These are phyloP conservation scores for Begonia fuchsioides DNA, from an alignment of 306 rosid species.

Conservation along the genomic window DNA sequence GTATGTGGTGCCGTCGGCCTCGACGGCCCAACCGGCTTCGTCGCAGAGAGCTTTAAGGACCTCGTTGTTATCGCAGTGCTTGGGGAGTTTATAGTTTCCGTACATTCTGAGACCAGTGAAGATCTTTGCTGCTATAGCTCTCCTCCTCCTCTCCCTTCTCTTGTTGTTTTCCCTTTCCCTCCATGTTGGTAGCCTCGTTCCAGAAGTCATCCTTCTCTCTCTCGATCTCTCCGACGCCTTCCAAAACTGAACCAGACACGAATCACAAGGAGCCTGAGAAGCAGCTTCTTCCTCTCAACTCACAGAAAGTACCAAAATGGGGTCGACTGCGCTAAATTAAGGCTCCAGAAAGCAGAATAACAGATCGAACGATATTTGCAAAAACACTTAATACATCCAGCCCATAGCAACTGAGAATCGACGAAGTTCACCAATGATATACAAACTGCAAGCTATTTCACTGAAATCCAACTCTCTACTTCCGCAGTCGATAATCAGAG, in stretches of 20 bases:
- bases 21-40: conserved; percentile 85
- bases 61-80: conserved; percentile 92
- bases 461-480: too few species aligned
- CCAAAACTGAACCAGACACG: conserved; percentile 2
- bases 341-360: too few species aligned
- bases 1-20: conserved; percentile 77
- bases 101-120: conserved; percentile 69
- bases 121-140: conserved; percentile 83
- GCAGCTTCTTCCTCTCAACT: too few species aligned
- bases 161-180: conserved; percentile 91
- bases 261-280: too few species aligned
- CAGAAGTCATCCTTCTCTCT: conserved; percentile 53
- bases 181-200: conserved; percentile 69
- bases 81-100: conserved; percentile 78
- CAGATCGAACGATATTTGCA: too few species aligned
- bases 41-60: conserved; percentile 85
- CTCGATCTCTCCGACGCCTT: conserved; percentile 4
- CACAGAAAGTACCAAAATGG: too few species aligned
- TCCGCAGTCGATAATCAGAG: too few species aligned
- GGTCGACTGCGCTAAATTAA: too few species aligned
- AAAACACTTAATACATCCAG: too few species aligned
- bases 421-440: too few species aligned
- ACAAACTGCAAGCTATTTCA: too few species aligned
- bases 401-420: too few species aligned
- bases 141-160: conserved; percentile 60